Base-by-base conservation (phyloP, 495 filamentous ascomycete species). In the Penicillium coffeae region DNA sequence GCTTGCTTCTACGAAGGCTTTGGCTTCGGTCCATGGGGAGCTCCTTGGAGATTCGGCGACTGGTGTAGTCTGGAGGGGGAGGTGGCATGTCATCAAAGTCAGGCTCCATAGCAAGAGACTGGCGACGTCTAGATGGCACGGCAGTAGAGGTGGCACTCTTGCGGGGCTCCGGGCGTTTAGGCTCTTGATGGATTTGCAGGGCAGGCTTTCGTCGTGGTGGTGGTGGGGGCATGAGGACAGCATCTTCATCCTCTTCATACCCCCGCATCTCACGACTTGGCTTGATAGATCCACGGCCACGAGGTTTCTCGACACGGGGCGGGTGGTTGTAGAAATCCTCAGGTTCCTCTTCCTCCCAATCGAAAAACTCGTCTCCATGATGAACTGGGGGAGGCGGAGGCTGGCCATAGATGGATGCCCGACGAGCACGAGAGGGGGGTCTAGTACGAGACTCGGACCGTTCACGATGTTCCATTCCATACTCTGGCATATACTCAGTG, bases 201-300 rank as follows among this genome's bases (percentile, higher is more conserved):
- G 61, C 19, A 33, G 18, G 5, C 14, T 59, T 27, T 45, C 50
- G 66, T 36, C 48, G 64, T 22, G 66, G 70, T 12, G 71, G 52
- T 7, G 59, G 59, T n/a, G 57, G 72, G 32, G 68, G 72, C 69
- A 76, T 76, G 27, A 55, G 61, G 40, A 70, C 13, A 68, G 39
- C 60, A 71, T 46, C 43, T 34, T 76, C 72, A 40, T 78, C 74
- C n/a, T 69, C 67, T 3, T 48, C 55, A 8, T 30, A 30, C 10
- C 25, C 25, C 10, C 25, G 25, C 4, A 10, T 4, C 25, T 63
- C 61, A 35, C 59, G 57, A 8, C 16, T 52, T 20, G 45, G 43
- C 21, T 49, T 48, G 35, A 42, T 35, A 0, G 52, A 19, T 22
- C 43, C 37, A n/a, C 52, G 59, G 0, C 47, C 55, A 22, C 47